Conservation (phyloP, 164 flowering plant species). For the Piper betle region DNA sequence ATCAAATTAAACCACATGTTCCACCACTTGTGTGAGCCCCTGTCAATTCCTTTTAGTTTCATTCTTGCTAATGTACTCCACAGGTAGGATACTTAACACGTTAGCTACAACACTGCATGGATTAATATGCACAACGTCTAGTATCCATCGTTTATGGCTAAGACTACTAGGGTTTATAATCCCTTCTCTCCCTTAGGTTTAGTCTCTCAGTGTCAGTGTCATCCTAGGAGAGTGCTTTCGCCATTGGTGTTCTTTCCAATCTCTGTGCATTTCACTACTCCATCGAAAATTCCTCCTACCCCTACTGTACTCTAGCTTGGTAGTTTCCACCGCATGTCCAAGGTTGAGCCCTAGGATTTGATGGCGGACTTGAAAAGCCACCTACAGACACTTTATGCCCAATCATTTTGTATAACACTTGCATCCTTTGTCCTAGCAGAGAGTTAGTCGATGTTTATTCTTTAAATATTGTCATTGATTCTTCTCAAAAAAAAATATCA, state of each 20-base stretch:
- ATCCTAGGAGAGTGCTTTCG: background rate
- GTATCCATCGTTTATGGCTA: background rate
- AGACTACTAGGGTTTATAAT: background rate
- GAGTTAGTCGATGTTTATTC: no score
- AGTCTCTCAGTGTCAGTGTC: background rate
- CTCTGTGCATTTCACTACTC: background rate
- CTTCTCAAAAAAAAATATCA: no score
- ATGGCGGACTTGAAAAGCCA: background rate
- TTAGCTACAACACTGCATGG: background rate
- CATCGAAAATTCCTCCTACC: background rate
- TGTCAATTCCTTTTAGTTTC: slow-evolving; percentile 3
- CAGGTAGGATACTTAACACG: background rate
- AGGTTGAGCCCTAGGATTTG: background rate
- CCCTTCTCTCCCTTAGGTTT: background rate
- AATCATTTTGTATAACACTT: background rate
- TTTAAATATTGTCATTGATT: no score
- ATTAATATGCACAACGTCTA: background rate
- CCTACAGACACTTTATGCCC: background rate
- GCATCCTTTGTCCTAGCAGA: background rate
- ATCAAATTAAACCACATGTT: slow-evolving; percentile 3
- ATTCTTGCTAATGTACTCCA: background rate
- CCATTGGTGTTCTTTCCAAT: background rate
- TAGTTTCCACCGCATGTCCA: background rate
- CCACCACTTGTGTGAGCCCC: slow-evolving; percentile 1
- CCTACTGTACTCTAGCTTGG: background rate